Conservation (phyloP, 108 stramenopile species). For the Cyclostephanos tholiformis region DNA sequence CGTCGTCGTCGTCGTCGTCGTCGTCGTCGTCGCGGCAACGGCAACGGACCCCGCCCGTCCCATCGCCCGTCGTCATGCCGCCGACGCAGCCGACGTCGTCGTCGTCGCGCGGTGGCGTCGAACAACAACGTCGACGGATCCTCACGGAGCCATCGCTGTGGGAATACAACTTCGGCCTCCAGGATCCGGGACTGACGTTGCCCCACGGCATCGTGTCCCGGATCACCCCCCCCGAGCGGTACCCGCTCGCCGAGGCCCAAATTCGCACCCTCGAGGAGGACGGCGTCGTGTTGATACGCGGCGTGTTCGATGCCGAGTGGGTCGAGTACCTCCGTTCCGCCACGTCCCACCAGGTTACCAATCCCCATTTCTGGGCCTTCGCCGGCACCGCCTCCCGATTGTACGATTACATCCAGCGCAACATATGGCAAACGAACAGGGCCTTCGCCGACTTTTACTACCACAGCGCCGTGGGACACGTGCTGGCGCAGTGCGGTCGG, state of each 20-base stretch:
- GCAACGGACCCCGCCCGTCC: not conserved
- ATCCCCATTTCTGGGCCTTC: slow-evolving; percentile 93
- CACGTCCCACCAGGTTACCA: slow-evolving; percentile 73
- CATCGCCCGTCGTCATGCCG: not conserved
- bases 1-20: not conserved
- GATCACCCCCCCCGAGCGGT: slow-evolving; percentile 73
- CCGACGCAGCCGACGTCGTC: not conserved
- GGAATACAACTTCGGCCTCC: slow-evolving; percentile 93
- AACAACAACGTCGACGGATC: slow-evolving; percentile 59
- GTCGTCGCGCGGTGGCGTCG: not conserved
- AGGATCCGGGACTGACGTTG: slow-evolving; percentile 73
- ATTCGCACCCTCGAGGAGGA: slow-evolving; percentile 81
- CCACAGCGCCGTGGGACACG: slow-evolving; percentile 88
- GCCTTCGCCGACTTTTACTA: slow-evolving; percentile 91
- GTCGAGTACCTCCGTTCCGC: slow-evolving; percentile 82
- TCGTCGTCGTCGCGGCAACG: not conserved
- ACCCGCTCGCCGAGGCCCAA: slow-evolving; percentile 69
- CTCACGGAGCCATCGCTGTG: slow-evolving; percentile 81
- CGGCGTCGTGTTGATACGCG: slow-evolving; percentile 85
- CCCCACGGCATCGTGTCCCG: slow-evolving; percentile 74
- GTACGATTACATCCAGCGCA: slow-evolving; percentile 95
- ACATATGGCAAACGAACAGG: slow-evolving; percentile 91
- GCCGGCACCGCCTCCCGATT: slow-evolving; percentile 89
- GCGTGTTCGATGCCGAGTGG: slow-evolving; percentile 87
- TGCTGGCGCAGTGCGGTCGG: slow-evolving; percentile 80